Base-by-base conservation (phyloP, 2,329 filamentous ascomycete species). In the Cytospora piceae region DNA sequence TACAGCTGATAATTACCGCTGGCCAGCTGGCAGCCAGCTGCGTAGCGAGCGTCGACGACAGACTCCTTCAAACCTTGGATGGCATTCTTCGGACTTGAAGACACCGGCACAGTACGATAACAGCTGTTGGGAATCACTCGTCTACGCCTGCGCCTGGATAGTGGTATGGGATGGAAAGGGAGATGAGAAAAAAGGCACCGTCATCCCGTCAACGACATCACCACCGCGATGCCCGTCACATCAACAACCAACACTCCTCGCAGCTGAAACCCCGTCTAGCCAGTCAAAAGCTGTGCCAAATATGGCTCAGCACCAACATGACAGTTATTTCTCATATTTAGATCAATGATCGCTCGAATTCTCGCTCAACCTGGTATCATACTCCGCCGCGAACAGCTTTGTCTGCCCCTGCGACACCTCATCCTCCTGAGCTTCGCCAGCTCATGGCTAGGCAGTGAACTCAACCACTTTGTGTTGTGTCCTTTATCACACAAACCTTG, bases 321-420 rank as follows among this genome's bases (percentile, higher is more conserved):
- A n/a, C 20, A 42, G 20, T 42, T 3, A 15, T 34, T 34, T 6
- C 8, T 34, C 7, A 34, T 5, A 34, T 34, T 11, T 6, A 34
- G 32, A 37, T 37, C 11, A 4, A 37, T 15, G 12, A 37, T 12
- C 7, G 32, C 32, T 8, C 7, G 17, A 22, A 7, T 46, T n/a
- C n/a, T 46, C 8, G 42, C 42, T n/a, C 6, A 37, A 4, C 11
- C 11, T 37, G 14, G 11, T 37, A 37, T 14, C 34, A 15, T 15
- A 37, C 34, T 4, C 11, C 11, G 11, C 34, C 12, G 76, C 67
- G 46, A 90, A 75, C 22, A 88, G 77, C 3, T 78, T 73, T n/a
- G 87, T 81, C 77, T 98, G 98, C 69, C 90, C 92, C 61, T 98
- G 79, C 0, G 93, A 12, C 27, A 29, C 27, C 27, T 3, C 27